Percentiles rank a stretch among this genome's conserved stretches.
Conservation (phyloP, 2,329 filamentous ascomycete genomes). For the Alternaria longipes region DNA sequence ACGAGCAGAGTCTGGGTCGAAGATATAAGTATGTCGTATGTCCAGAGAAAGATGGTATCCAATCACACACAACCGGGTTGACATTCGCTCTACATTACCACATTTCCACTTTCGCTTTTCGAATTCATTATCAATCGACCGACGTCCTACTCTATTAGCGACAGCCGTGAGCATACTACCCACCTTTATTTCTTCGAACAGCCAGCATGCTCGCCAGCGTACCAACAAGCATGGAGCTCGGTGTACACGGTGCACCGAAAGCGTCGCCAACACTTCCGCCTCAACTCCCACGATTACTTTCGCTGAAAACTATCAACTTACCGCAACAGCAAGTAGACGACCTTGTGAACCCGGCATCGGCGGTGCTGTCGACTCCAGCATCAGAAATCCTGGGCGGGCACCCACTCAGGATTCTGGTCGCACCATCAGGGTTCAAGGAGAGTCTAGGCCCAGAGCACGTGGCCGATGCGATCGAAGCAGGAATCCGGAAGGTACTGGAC, state of each 20-base stretch:
- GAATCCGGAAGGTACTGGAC: conserved; percentile 56
- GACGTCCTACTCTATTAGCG: not conserved
- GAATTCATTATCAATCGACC: not conserved
- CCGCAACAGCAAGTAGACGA: conserved; percentile 29
- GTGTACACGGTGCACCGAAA: conserved; percentile 7
- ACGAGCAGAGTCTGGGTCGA: conserved; percentile 1
- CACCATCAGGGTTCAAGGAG: conserved; percentile 65
- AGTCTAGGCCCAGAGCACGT: conserved; percentile 61
- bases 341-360: conserved; percentile 27
- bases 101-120: conserved; percentile 1
- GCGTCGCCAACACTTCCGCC: conserved; percentile 15
- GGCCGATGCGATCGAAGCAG: conserved; percentile 61
- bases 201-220: conserved; percentile 25
- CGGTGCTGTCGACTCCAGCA: conserved; percentile 28
- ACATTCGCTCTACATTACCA: conserved; percentile 18
- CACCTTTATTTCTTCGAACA: not conserved
- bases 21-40: conserved; percentile 29
- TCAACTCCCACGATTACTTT: conserved; percentile 28
- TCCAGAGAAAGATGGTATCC: conserved; percentile 13
- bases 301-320: conserved; percentile 35
- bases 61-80: conserved; percentile 9
- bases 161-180: not conserved
- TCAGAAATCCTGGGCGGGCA: conserved; percentile 32
- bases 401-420: conserved; percentile 56
- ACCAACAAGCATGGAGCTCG: conserved; percentile 12